phyloP scores from a whole-genome alignment of 1,139 yeast genomes.

The Diutina pseudorugosa region DNA sequence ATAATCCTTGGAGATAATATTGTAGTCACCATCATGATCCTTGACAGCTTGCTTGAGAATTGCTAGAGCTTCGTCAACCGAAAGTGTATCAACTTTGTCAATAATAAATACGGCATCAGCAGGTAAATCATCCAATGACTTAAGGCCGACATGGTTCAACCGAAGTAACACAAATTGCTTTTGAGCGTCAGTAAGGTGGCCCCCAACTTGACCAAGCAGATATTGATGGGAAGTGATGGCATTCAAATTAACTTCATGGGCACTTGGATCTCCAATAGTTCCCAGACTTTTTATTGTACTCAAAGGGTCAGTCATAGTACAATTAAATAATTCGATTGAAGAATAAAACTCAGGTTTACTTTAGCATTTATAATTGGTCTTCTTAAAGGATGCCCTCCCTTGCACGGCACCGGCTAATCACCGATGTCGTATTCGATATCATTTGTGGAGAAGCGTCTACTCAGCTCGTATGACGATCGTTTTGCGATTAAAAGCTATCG shows the following conservation, averaged over 20 bases:
- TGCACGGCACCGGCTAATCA: neutral
- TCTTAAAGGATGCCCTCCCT: neutral
- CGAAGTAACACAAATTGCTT: neutral
- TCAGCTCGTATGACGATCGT: neutral
- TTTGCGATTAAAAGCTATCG: too few species aligned
- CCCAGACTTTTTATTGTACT: neutral
- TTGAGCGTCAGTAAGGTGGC: neutral
- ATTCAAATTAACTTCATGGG: neutral
- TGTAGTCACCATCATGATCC: slow-evolving; percentile 2
- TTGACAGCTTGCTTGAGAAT: neutral
- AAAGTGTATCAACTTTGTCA: neutral
- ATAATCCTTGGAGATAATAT: neutral
- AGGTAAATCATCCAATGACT: neutral
- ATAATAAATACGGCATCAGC: neutral
- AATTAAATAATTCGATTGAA: neutral
- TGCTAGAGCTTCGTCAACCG: neutral
- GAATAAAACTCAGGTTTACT: neutral
- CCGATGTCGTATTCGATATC: neutral
- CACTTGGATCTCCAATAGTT: neutral
- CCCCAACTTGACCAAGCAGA: neutral
- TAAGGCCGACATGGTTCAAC: slow-evolving; percentile 8
- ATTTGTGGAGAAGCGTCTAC: neutral
- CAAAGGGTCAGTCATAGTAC: neutral
- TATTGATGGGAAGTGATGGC: neutral
- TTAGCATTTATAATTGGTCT: too few species aligned